Evolutionary conservation across 306 rosid species (phyloP).

Genomic region (Vigna radiata): DNA sequence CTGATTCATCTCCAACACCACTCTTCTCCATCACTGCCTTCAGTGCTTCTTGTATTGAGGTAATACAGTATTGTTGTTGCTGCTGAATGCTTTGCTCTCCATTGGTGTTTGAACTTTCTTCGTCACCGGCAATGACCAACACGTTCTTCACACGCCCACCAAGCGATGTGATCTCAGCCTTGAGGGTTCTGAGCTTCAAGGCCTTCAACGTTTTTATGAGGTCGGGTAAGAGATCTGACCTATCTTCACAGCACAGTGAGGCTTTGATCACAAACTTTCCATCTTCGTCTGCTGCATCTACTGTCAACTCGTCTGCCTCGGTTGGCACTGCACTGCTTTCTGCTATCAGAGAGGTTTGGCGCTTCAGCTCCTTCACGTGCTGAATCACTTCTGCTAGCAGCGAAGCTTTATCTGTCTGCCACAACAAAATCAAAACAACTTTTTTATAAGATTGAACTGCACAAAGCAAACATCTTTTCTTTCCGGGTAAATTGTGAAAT

Average conservation of each 20-base stretch:
- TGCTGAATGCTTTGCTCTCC: conserved; percentile 18
- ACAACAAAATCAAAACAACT: neutral
- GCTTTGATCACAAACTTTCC: conserved; percentile 83
- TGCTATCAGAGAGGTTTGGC: conserved; percentile 73
- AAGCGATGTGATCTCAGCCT: conserved; percentile 83
- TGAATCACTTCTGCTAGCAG: conserved; percentile 86
- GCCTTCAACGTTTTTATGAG: conserved; percentile 77
- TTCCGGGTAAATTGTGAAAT: neutral
- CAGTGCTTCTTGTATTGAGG: conserved; percentile 84
- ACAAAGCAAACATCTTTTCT: neutral
- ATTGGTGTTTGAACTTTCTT: neutral
- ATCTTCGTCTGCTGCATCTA: conserved; percentile 71
- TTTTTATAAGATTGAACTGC: too few species aligned
- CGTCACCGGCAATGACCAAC: conserved; percentile 70
- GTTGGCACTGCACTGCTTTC: conserved; percentile 84
- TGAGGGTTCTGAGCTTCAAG: conserved; percentile 68
- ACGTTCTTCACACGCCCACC: conserved; percentile 88
- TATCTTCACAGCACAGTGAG: conserved; percentile 86
- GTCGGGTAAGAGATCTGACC: conserved; percentile 84
- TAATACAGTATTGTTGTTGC: conserved; percentile 63
- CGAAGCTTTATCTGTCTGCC: conserved; percentile 92
- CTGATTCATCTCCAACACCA: conserved; percentile 55
- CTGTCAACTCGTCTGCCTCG: conserved; percentile 73
- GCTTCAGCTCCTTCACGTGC: conserved; percentile 86
- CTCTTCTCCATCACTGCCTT: conserved; percentile 85